Evolutionary conservation across 208 protist species (phyloP).

Genomic region (Eutreptiella sp.): DNA sequence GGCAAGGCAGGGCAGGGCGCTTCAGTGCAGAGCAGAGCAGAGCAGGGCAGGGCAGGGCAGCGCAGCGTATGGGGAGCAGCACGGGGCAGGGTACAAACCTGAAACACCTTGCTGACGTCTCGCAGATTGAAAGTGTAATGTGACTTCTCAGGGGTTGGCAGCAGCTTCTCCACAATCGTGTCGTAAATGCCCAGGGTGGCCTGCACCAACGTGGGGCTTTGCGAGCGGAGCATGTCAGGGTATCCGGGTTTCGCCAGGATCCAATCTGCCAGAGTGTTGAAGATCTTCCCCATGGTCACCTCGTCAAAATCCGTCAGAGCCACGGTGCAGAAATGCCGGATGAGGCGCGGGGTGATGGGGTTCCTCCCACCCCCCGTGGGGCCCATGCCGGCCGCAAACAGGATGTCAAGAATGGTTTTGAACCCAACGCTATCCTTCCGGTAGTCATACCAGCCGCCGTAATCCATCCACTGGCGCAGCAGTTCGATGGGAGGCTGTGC

Average conservation of each 20-base stretch:
- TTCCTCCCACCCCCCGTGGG: slow-evolving; percentile 88
- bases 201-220: slow-evolving; percentile 56
- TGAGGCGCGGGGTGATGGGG: slow-evolving; percentile 83
- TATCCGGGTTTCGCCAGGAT: slow-evolving; percentile 70
- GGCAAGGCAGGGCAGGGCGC: not conserved
- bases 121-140: slow-evolving; percentile 98
- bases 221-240: slow-evolving; percentile 42
- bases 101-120: slow-evolving; percentile 88
- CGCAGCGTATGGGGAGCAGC: not conserved
- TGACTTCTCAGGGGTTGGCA: slow-evolving; percentile 92
- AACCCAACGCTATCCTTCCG: slow-evolving; percentile 80
- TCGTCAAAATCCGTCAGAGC: slow-evolving; percentile 79
- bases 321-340: slow-evolving; percentile 87
- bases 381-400: slow-evolving; percentile 86
- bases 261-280: slow-evolving; percentile 76
- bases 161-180: slow-evolving; percentile 76
- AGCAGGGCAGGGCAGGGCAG: not conserved
- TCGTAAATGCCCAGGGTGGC: slow-evolving; percentile 86
- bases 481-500: slow-evolving; percentile 93
- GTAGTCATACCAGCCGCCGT: slow-evolving; percentile 91
- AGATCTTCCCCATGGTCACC: slow-evolving; percentile 81
- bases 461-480: slow-evolving; percentile 89
- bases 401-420: slow-evolving; percentile 70
- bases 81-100: slow-evolving; percentile 43
- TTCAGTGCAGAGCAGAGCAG: not conserved